A percentile compares a stretch with the other conserved stretches of the same genome.
Conservation (phyloP, 257 asterid species). For the Osmanthus fragrans region DNA sequence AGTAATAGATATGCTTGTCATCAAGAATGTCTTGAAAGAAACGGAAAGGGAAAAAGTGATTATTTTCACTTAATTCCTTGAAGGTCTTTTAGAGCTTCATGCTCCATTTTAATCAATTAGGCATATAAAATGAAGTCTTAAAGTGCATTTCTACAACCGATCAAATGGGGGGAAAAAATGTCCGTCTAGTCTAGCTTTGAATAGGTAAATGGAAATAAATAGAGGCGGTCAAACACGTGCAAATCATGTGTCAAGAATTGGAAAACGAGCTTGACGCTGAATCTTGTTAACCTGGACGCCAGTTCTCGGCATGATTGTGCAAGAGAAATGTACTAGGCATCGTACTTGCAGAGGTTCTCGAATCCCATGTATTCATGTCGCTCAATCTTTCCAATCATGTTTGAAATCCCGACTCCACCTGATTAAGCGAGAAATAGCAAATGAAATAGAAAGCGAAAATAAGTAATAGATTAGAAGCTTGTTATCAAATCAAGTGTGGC, state of each 20-base stretch:
- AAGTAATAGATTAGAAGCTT: neutral
- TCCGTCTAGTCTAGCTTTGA: neutral
- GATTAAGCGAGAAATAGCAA: slow-evolving; percentile 19
- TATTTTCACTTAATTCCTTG: neutral
- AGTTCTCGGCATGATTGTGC: neutral
- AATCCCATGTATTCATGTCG: slow-evolving; percentile 89
- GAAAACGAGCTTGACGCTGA: neutral
- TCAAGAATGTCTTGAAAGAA: neutral
- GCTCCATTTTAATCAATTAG: neutral
- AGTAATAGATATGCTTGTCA: neutral
- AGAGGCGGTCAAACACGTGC: neutral
- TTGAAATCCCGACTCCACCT: slow-evolving; percentile 95
- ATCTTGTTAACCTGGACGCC: neutral
- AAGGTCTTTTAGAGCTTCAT: neutral
- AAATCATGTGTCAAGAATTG: neutral
- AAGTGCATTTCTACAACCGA: neutral
- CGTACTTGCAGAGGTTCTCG: slow-evolving; percentile 86
- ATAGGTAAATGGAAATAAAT: neutral
- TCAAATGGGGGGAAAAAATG: neutral
- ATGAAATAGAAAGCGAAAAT: no score
- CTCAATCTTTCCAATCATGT: slow-evolving; percentile 82
- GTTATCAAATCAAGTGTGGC: neutral
- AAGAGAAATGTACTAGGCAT: slow-evolving; percentile 13
- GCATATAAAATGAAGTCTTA: neutral
- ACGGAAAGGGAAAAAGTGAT: neutral